A percentile compares a stretch with the other conserved stretches of the same genome.
Conservation (phyloP, 768 basidiomycete genomes). For the Mycena leptocephala region DNA sequence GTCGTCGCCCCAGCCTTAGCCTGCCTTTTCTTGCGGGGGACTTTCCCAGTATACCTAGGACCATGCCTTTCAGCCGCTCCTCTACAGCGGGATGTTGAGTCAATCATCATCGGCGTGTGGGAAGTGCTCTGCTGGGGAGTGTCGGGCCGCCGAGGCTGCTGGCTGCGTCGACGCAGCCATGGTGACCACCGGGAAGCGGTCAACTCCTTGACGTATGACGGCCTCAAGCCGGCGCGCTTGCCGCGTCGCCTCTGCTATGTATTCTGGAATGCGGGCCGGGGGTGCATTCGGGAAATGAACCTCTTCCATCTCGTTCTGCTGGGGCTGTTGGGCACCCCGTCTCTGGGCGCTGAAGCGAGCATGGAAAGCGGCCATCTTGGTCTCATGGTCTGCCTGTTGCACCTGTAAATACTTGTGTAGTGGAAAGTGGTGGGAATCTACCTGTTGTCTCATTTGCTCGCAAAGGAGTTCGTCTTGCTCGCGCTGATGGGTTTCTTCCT, state of each 20-base stretch:
- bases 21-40: not conserved
- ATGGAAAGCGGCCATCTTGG: not conserved
- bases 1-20: not conserved
- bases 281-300: not conserved
- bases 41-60: not conserved
- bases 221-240: not conserved
- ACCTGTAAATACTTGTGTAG: not conserved
- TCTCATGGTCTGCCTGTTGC: not conserved
- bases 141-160: not conserved
- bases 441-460: not conserved
- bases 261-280: not conserved
- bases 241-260: not conserved
- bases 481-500: too few relatives aligned
- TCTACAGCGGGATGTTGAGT: not conserved
- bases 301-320: not conserved
- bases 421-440: not conserved
- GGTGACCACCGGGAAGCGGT: not conserved
- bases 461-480: not conserved
- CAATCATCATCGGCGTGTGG: not conserved
- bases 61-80: not conserved
- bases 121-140: not conserved
- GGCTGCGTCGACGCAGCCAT: not conserved
- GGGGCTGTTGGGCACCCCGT: not conserved
- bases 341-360: not conserved
- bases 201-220: not conserved